These are phyloP conservation scores for Colletotrichum navitas DNA, from an alignment of 2,329 filamentous ascomycete species.

Conservation along the genomic window DNA sequence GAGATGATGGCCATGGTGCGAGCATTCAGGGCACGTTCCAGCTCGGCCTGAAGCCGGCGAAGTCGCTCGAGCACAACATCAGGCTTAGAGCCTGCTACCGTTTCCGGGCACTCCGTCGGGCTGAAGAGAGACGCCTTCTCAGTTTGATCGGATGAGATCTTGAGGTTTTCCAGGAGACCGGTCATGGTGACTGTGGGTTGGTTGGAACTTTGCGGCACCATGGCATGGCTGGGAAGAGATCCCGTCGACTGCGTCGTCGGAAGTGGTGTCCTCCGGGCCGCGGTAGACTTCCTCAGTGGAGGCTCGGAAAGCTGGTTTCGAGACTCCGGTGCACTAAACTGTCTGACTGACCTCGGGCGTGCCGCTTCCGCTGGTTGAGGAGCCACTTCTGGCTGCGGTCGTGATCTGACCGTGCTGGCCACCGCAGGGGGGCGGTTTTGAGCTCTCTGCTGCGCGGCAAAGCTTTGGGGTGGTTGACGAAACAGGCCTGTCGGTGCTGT, in stretches of 20 bases:
- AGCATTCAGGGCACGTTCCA: constrained; percentile 73
- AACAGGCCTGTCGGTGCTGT: constrained; percentile 59
- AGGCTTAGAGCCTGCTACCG: constrained; percentile 66
- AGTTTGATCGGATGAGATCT: constrained; percentile 43
- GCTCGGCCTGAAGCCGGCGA: constrained; percentile 67
- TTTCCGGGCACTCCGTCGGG: constrained; percentile 63
- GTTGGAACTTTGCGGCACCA: constrained; percentile 24
- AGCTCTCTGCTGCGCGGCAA: constrained; percentile 74
- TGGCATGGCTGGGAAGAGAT: constrained; percentile 32
- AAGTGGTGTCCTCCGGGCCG: constrained; percentile 35
- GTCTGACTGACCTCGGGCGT: constrained; percentile 37
- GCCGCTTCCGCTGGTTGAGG: constrained; percentile 31
- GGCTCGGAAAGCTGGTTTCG: constrained; percentile 32
- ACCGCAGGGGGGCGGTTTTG: constrained; percentile 61
- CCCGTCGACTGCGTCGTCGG: constrained; percentile 41
- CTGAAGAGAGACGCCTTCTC: constrained; percentile 67
- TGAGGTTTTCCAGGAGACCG: constrained; percentile 44
- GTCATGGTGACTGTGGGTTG: constrained; percentile 38
- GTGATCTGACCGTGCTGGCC: constrained; percentile 48
- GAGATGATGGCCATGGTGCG: constrained; percentile 72
- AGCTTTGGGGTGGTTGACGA: constrained; percentile 71
- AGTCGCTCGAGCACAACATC: constrained; percentile 70
- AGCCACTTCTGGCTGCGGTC: constrained; percentile 43
- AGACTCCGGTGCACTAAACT: constrained; percentile 35
- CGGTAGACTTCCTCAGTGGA: constrained; percentile 32